Conservation (phyloP, 1,284 basidiomycete genomes). For the Rhodotorula sp. region DNA sequence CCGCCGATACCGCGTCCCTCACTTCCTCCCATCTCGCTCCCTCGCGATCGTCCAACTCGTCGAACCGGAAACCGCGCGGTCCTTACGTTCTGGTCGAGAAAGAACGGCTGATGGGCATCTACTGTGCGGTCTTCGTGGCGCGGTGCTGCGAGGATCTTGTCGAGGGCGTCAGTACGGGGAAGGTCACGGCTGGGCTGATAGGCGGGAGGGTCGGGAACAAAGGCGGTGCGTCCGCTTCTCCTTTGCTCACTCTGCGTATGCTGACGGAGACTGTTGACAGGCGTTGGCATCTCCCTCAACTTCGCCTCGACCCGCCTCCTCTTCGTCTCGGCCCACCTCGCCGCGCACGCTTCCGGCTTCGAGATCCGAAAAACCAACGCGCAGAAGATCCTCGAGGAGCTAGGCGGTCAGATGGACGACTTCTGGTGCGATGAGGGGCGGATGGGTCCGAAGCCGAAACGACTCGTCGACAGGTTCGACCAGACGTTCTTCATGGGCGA, state of each 20-base stretch:
- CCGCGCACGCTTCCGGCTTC: conserved; percentile 63
- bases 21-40: neutral
- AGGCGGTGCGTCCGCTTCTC: conserved; percentile 55
- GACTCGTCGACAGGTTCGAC: conserved; percentile 78
- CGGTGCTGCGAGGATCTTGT: conserved; percentile 52
- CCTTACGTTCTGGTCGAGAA: conserved; percentile 78
- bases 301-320: conserved; percentile 69
- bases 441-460: conserved; percentile 48
- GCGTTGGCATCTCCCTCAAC: conserved; percentile 75
- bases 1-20: neutral
- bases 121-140: conserved; percentile 55
- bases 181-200: conserved; percentile 80
- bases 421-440: conserved; percentile 47
- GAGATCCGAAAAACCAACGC: conserved; percentile 49
- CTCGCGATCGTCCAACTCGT: neutral
- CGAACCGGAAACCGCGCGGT: conserved; percentile 1
- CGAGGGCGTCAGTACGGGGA: conserved; percentile 52
- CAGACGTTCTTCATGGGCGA: conserved; percentile 66
- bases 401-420: conserved; percentile 52
- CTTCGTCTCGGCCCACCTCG: conserved; percentile 84
- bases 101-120: conserved; percentile 84
- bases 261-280: neutral
- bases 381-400: conserved; percentile 54
- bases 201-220: conserved; percentile 75
- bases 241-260: neutral